Conservation (phyloP, 2,329 filamentous ascomycete genomes). For the Lasiodiplodia citricola region DNA sequence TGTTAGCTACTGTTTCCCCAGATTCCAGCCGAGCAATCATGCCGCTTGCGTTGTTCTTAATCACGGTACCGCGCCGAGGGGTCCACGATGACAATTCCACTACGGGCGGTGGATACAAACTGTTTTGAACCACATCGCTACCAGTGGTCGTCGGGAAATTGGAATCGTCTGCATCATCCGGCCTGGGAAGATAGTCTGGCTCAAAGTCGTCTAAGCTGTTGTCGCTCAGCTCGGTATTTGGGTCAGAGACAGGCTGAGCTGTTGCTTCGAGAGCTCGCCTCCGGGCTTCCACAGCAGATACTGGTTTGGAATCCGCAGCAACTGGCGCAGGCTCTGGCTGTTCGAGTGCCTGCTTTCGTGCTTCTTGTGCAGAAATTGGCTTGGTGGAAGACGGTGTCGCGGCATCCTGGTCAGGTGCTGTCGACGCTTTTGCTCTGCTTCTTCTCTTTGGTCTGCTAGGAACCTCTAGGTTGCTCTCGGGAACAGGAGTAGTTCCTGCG, state of each 20-base stretch:
- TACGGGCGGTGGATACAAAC: background rate
- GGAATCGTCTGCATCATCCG: slow-evolving; percentile 14
- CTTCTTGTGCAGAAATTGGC: background rate
- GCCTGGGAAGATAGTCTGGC: slow-evolving; percentile 17
- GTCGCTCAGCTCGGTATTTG: slow-evolving; percentile 7
- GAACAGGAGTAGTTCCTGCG: background rate
- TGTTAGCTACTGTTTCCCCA: slow-evolving; percentile 43
- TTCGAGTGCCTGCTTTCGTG: background rate
- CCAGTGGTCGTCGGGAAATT: background rate
- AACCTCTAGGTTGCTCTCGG: background rate
- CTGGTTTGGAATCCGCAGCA: background rate
- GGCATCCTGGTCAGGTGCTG: background rate
- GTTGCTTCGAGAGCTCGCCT: slow-evolving; percentile 11
- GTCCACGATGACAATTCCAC: slow-evolving; percentile 23
- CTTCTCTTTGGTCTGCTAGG: background rate
- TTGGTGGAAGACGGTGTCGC: background rate
- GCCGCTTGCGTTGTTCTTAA: slow-evolving; percentile 31
- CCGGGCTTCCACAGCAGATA: slow-evolving; percentile 21
- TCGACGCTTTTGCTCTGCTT: background rate
- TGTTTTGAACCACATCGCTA: background rate
- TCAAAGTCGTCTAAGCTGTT: slow-evolving; percentile 19
- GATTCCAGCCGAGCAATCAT: slow-evolving; percentile 38
- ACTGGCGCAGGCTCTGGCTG: background rate
- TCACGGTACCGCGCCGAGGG: slow-evolving; percentile 20
- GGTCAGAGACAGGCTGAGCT: background rate